phyloP scores from a whole-genome alignment of 129 eudicot genomes.

The Artemisia tridentata region DNA sequence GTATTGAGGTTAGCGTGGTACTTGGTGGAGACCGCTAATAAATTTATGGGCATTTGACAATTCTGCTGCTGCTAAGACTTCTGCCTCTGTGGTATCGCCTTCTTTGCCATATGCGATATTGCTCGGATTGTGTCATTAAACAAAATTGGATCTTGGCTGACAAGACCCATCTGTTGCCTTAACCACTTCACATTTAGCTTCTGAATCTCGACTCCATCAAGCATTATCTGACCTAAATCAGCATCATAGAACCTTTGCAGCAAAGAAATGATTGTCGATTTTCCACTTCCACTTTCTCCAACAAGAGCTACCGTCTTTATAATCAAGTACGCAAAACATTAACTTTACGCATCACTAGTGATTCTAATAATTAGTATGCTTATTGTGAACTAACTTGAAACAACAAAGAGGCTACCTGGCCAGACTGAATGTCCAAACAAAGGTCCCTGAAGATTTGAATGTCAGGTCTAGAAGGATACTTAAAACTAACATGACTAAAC shows the following conservation, averaged over 20 bases:
- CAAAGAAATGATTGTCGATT: conserved; percentile 21
- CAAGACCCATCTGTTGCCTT: conserved; percentile 34
- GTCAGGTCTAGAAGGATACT: conserved; percentile 32
- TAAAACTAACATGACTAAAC: conserved; percentile 33
- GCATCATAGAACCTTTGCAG: conserved; percentile 29
- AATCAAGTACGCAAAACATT: neutral
- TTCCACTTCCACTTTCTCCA: conserved; percentile 35
- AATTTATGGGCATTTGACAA: conserved; percentile 25
- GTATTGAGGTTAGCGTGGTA: neutral
- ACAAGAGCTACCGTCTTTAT: conserved; percentile 30
- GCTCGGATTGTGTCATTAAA: conserved; percentile 29
- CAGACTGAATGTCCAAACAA: conserved; percentile 25
- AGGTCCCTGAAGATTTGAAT: conserved; percentile 33
- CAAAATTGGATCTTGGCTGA: conserved; percentile 28
- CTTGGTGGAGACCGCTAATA: conserved; percentile 19
- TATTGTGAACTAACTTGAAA: neutral
- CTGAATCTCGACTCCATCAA: conserved; percentile 23
- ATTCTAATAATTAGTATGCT: no score
- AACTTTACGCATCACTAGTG: neutral
- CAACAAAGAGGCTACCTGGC: conserved; percentile 22
- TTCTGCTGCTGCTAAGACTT: conserved; percentile 21
- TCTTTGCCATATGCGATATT: conserved; percentile 30
- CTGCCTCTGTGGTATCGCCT: conserved; percentile 26
- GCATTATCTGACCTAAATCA: conserved; percentile 19
- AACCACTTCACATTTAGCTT: conserved; percentile 23